Conservation (phyloP, 2,329 filamentous ascomycete genomes). For the Cladosporium velox region DNA sequence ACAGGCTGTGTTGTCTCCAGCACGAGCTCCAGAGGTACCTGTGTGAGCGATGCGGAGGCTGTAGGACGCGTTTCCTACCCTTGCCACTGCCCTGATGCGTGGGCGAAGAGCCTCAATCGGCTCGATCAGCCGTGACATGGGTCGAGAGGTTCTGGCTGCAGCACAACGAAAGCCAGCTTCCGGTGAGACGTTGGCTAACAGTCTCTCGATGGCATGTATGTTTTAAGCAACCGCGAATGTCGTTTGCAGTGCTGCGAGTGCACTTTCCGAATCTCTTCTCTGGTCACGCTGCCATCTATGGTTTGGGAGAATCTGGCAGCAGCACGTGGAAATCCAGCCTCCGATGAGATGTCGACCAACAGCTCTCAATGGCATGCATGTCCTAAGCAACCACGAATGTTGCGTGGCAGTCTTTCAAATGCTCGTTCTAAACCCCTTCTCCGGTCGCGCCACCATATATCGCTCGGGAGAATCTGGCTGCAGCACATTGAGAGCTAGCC, state of each 20-base stretch:
- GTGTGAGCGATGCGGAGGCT: neutral
- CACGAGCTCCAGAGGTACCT: neutral
- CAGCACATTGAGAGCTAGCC: neutral
- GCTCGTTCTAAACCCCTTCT: neutral
- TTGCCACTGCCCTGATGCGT: too few species aligned
- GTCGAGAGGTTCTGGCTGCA: neutral
- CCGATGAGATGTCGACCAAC: neutral
- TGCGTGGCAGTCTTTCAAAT: neutral
- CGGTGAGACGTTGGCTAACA: neutral
- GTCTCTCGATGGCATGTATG: too few species aligned
- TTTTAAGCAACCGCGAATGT: too few species aligned
- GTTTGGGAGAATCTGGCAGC: neutral
- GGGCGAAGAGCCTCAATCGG: too few species aligned
- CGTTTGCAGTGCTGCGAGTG: too few species aligned
- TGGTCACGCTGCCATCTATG: neutral
- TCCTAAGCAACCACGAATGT: neutral
- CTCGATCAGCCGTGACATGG: too few species aligned
- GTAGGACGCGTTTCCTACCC: too few species aligned
- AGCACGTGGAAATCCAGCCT: neutral
- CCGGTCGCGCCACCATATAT: neutral
- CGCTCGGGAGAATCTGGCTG: neutral
- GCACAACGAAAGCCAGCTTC: neutral
- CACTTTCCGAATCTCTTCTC: neutral
- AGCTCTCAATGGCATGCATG: neutral
- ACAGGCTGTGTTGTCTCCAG: neutral